Evolutionary conservation across 108 stramenopile species (phyloP), one percentile per base, ranked within the genome.

Genomic region (Cylindrotheca fusiformis): DNA sequence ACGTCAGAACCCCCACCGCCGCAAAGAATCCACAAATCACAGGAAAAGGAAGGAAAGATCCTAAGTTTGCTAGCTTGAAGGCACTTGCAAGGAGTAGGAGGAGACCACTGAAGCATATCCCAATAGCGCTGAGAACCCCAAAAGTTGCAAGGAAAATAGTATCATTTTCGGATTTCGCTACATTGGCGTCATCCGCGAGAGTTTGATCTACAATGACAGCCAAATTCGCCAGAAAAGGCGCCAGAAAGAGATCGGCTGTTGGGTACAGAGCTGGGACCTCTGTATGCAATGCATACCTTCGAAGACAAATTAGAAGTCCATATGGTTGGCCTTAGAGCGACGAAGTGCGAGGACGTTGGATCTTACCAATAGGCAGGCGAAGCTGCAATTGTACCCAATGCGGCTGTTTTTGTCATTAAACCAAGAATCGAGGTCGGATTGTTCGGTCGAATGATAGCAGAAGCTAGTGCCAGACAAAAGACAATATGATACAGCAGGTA

Each of bases 1-100:
- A 90, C 50, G 78, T 69, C 22, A 80, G 69, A 32, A 90, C 63
- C 3, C 85, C 88, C 50, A 90, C 78, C 10, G 85, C 73, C 17
- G 83, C 57, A 67, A 90, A 90, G 58, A 90, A 90, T 8, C 88
- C 88, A 58, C 83, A 84, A 8, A 90, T 61, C 2, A 90, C 88
- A 12, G 81, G 65, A 63, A 77, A 86, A 0, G 88, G 88, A 19
- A 90, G 65, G 57, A 79, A 90, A 0, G 77, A 61, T 10, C 85
- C 88, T 5, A 86, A 32, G 65, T 86, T 90, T 32, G 83, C 88
- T 22, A 90, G 52, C 60, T 79, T 75, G 32, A 74, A 67, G 14
- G 64, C 51, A 1, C 85, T 85, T 3, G 71, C 48, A 2, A 86
- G 25, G 2, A 83, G 49, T 46, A 66, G 74, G 0, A 90, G 47